Percentiles rank a stretch among this genome's conserved stretches.
Evolutionary conservation across 2,329 filamentous ascomycete genomes (phyloP).

Genomic region (Ceratocystis variospora): DNA sequence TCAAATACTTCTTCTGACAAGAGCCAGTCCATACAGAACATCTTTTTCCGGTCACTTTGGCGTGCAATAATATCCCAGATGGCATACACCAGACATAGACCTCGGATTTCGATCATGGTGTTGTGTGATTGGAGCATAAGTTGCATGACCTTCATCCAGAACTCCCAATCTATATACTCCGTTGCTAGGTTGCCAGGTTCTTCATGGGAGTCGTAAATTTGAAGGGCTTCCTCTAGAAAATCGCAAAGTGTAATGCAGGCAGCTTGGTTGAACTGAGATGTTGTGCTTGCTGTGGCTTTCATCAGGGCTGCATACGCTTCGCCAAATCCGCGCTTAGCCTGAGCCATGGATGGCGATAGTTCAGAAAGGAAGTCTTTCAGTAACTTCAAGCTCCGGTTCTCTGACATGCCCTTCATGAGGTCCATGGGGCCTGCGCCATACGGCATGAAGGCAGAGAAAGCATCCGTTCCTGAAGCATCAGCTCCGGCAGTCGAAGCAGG

Average conservation of each 20-base stretch:
- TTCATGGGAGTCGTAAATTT: slow-evolving; percentile 42
- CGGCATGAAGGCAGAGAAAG: slow-evolving; percentile 48
- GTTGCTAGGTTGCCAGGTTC: slow-evolving; percentile 28
- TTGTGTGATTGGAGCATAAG: slow-evolving; percentile 73
- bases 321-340: slow-evolving; percentile 55
- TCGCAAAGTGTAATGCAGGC: slow-evolving; percentile 86
- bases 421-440: slow-evolving; percentile 46
- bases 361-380: slow-evolving; percentile 63
- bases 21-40: slow-evolving; percentile 61
- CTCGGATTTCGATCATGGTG: slow-evolving; percentile 75
- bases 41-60: slow-evolving; percentile 52
- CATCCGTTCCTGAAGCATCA: slow-evolving; percentile 46
- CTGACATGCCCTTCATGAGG: slow-evolving; percentile 66
- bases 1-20: slow-evolving; percentile 63
- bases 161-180: slow-evolving; percentile 58
- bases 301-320: slow-evolving; percentile 60
- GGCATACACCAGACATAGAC: slow-evolving; percentile 68
- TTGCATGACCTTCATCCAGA: slow-evolving; percentile 72
- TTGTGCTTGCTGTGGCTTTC: slow-evolving; percentile 59
- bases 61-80: slow-evolving; percentile 61
- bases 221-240: slow-evolving; percentile 69
- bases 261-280: slow-evolving; percentile 66
- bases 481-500: slow-evolving; percentile 40
- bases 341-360: slow-evolving; percentile 27
- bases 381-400: slow-evolving; percentile 71